phyloP scores from a whole-genome alignment of 2,329 filamentous ascomycete species.

The Cladosporium velox region DNA sequence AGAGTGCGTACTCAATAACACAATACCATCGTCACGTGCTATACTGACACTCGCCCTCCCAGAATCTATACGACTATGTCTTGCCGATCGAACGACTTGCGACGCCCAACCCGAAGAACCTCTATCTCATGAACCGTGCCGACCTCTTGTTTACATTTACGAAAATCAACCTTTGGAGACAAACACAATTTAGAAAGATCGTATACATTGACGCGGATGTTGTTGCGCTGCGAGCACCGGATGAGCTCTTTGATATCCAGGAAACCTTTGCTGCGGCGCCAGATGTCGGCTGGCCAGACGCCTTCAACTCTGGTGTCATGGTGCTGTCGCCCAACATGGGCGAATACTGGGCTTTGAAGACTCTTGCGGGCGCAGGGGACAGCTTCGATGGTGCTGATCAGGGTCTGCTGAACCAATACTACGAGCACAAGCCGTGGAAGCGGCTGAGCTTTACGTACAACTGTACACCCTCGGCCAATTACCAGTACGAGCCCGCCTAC shows the following conservation, averaged over 20 bases:
- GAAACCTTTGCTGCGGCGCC: conserved; percentile 72
- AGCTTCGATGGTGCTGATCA: conserved; percentile 98
- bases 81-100: conserved; percentile 79
- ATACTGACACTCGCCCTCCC: conserved; percentile 26
- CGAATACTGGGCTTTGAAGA: conserved; percentile 81
- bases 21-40: background rate
- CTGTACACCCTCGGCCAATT: conserved; percentile 92
- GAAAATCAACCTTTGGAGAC: conserved; percentile 92
- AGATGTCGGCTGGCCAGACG: conserved; percentile 96
- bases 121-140: conserved; percentile 86
- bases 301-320: conserved; percentile 98
- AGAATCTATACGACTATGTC: conserved; percentile 85
- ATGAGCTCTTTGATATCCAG: conserved; percentile 79
- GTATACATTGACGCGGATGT: conserved; percentile 95
- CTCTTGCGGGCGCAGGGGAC: conserved; percentile 80
- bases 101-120: conserved; percentile 76
- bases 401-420: conserved; percentile 93
- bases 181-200: conserved; percentile 85
- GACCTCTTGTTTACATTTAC: conserved; percentile 93
- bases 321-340: conserved; percentile 81
- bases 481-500: conserved; percentile 96
- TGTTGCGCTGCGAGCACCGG: conserved; percentile 84
- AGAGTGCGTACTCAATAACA: conserved; percentile 53
- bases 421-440: conserved; percentile 73
- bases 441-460: conserved; percentile 95